These are phyloP conservation scores for Prunus mira DNA, from an alignment of 306 rosid genomes.

Conservation along the genomic window DNA sequence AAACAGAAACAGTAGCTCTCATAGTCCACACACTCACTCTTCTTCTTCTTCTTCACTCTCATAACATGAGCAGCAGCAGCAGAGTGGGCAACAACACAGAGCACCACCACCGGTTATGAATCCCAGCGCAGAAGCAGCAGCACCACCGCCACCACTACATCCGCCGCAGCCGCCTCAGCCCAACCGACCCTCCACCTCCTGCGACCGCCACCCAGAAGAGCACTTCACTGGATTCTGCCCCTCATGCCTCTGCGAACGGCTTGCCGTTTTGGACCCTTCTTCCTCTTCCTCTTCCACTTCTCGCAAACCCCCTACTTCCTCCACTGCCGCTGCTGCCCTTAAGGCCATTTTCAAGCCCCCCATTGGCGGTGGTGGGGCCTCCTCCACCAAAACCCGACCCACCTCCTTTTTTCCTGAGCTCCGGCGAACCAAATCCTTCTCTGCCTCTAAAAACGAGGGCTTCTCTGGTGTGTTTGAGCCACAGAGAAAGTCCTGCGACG, in stretches of 20 bases:
- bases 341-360: constrained; percentile 81
- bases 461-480: constrained; percentile 87
- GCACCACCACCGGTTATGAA: constrained; percentile 64
- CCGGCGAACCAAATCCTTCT: constrained; percentile 91
- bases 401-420: constrained; percentile 80
- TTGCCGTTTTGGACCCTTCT: constrained; percentile 77
- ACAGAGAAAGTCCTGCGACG: constrained; percentile 92
- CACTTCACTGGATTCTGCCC: constrained; percentile 96
- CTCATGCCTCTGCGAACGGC: constrained; percentile 98
- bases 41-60: not conserved
- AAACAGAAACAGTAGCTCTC: constrained; percentile 3
- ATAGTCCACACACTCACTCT: constrained; percentile 12
- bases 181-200: constrained; percentile 76
- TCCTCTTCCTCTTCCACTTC: constrained; percentile 45
- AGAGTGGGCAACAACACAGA: constrained; percentile 30
- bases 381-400: constrained; percentile 22
- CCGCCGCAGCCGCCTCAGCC: constrained; percentile 62
- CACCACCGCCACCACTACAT: constrained; percentile 26
- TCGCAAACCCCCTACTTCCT: constrained; percentile 69
- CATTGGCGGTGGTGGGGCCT: constrained; percentile 25
- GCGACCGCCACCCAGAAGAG: constrained; percentile 82
- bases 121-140: constrained; percentile 52
- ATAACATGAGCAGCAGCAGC: constrained; percentile 62
- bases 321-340: constrained; percentile 90
- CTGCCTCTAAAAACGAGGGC: constrained; percentile 89